Evolutionary conservation across 2,329 filamentous ascomycete species (phyloP).

Genomic region (Colletotrichum falcatum): DNA sequence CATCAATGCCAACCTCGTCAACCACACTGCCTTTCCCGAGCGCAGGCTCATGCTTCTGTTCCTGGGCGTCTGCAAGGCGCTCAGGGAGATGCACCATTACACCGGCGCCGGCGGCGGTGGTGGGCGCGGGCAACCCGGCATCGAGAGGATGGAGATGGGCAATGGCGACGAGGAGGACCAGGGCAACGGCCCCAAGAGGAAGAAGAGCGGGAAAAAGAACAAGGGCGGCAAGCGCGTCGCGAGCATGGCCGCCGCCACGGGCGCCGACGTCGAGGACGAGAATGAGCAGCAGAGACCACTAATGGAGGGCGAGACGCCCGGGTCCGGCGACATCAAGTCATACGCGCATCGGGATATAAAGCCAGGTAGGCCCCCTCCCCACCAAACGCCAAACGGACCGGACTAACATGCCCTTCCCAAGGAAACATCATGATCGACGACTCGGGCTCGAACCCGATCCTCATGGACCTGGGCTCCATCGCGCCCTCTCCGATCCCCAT

Average conservation of each 20-base stretch:
- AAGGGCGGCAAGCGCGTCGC: slow-evolving; percentile 49
- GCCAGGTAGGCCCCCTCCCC: slow-evolving; percentile 73
- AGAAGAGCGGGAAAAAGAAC: slow-evolving; percentile 50
- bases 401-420: slow-evolving; percentile 45
- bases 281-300: slow-evolving; percentile 83
- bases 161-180: slow-evolving; percentile 54
- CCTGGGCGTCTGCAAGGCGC: slow-evolving; percentile 87
- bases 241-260: slow-evolving; percentile 49
- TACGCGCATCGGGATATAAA: slow-evolving; percentile 98
- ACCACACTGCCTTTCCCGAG: slow-evolving; percentile 91
- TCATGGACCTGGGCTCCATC: slow-evolving; percentile 97
- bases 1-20: slow-evolving; percentile 98
- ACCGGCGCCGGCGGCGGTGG: slow-evolving; percentile 58
- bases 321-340: slow-evolving; percentile 76
- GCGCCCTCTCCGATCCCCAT: slow-evolving; percentile 89
- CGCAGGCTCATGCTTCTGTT: slow-evolving; percentile 89
- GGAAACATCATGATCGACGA: slow-evolving; percentile 99
- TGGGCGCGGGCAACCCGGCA: slow-evolving; percentile 43
- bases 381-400: background rate
- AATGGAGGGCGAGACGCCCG: slow-evolving; percentile 82
- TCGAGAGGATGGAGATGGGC: slow-evolving; percentile 66
- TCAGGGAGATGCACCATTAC: slow-evolving; percentile 94
- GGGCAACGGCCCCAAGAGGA: slow-evolving; percentile 50
- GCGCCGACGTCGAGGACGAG: slow-evolving; percentile 75
- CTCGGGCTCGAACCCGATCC: slow-evolving; percentile 85